Percentiles rank a stretch among this genome's conserved stretches.
Evolutionary conservation across 495 filamentous ascomycete species (phyloP).

Genomic region (Aspergillus wentii): DNA sequence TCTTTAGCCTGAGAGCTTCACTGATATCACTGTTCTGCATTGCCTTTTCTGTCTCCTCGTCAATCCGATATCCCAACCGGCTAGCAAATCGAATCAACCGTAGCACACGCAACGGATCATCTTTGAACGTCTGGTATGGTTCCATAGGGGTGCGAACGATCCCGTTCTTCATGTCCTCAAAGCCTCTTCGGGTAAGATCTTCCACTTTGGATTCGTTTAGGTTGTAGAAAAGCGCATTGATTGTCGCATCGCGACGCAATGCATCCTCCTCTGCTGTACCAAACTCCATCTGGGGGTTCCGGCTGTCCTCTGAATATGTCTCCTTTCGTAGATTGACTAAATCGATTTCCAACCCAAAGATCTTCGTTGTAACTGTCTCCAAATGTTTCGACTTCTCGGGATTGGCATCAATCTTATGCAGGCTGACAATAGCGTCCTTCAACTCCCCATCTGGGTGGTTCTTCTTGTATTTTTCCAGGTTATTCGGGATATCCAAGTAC

Average conservation of each 20-base stretch:
- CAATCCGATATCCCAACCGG: slow-evolving; percentile 73
- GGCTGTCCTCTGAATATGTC: slow-evolving; percentile 76
- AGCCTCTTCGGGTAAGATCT: slow-evolving; percentile 72
- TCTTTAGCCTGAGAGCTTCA: slow-evolving; percentile 75
- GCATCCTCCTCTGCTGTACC: slow-evolving; percentile 90
- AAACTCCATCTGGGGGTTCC: slow-evolving; percentile 91
- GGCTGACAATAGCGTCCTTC: slow-evolving; percentile 39
- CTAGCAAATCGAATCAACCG: slow-evolving; percentile 87
- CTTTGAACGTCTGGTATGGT: slow-evolving; percentile 87
- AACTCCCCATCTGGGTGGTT: slow-evolving; percentile 19
- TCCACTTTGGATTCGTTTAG: slow-evolving; percentile 69
- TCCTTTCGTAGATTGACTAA: slow-evolving; percentile 93
- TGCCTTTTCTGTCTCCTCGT: slow-evolving; percentile 55
- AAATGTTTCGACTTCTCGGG: slow-evolving; percentile 98
- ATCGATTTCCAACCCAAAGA: slow-evolving; percentile 87
- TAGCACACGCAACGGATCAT: slow-evolving; percentile 90
- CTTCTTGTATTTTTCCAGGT: slow-evolving; percentile 50
- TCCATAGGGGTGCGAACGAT: slow-evolving; percentile 84
- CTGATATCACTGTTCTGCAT: slow-evolving; percentile 76
- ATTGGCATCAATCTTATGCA: slow-evolving; percentile 80
- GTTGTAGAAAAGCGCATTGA: slow-evolving; percentile 97
- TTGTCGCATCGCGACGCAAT: slow-evolving; percentile 81
- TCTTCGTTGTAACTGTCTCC: slow-evolving; percentile 80
- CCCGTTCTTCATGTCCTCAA: slow-evolving; percentile 65
- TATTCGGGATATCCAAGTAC: slow-evolving; percentile 49